Percentiles rank a stretch among this genome's conserved stretches.
Evolutionary conservation across 2,329 filamentous ascomycete genomes (phyloP).

Genomic region (Apiospora hydei): DNA sequence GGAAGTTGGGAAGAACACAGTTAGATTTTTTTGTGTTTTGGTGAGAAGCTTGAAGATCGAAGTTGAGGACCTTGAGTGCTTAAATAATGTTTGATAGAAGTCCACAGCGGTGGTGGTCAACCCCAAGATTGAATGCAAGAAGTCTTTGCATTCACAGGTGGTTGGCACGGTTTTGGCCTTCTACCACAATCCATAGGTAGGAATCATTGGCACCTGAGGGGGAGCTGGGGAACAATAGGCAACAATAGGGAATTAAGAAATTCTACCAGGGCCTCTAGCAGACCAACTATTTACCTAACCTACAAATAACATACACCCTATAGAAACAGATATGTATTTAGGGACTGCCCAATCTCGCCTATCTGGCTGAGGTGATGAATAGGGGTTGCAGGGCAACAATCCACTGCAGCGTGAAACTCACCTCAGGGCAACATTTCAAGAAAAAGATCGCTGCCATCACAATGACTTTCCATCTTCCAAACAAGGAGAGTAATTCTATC

Average conservation of each 20-base stretch:
- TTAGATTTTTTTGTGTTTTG: background rate
- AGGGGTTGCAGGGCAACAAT: background rate
- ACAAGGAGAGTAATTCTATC: too few relatives aligned
- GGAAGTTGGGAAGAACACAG: background rate
- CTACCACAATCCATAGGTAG: too few relatives aligned
- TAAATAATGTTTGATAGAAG: background rate
- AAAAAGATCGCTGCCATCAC: background rate
- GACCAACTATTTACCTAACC: background rate
- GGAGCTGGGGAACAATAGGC: background rate
- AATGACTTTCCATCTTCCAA: background rate
- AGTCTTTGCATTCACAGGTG: background rate
- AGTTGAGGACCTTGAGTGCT: background rate
- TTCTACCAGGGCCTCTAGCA: background rate
- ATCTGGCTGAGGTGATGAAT: background rate
- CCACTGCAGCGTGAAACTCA: background rate
- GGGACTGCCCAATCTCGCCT: background rate
- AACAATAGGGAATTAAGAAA: background rate
- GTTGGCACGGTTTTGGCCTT: background rate
- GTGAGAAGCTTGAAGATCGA: background rate
- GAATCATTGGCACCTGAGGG: background rate
- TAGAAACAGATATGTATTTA: background rate
- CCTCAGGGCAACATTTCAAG: background rate
- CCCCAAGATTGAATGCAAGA: too few relatives aligned
- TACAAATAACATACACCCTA: background rate
- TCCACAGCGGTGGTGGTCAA: too few relatives aligned